Percentiles rank a stretch among this genome's conserved stretches.
These are phyloP conservation scores for Chytriomyces confervae DNA, from an alignment of 192 early-diverging fungal genomes.

Conservation along the genomic window DNA sequence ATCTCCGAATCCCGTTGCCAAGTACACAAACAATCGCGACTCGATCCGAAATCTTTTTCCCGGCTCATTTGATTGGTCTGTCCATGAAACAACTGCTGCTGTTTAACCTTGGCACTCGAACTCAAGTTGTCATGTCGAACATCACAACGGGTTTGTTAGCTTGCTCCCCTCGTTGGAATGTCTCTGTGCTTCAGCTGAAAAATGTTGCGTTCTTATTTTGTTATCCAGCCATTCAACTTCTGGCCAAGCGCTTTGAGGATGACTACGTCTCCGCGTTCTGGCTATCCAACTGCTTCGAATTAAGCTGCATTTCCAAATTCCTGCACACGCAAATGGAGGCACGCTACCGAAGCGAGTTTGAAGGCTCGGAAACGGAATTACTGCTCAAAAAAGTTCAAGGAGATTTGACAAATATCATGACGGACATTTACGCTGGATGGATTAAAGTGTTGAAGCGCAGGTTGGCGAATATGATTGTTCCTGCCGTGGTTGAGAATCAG, in stretches of 20 bases:
- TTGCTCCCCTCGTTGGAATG: background rate
- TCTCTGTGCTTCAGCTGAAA: background rate
- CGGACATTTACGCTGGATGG: conserved; percentile 97
- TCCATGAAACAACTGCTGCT: conserved; percentile 85
- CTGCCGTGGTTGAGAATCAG: conserved; percentile 95
- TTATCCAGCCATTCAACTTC: conserved; percentile 27
- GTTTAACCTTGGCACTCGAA: conserved; percentile 79
- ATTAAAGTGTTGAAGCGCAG: conserved; percentile 96
- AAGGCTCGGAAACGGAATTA: conserved; percentile 64
- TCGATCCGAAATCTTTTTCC: conserved; percentile 91
- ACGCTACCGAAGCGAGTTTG: conserved; percentile 48
- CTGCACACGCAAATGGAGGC: conserved; percentile 35
- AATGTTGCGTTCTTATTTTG: conserved; percentile 13
- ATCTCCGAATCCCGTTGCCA: conserved; percentile 88
- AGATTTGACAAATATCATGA: conserved; percentile 88
- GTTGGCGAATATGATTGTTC: conserved; percentile 91
- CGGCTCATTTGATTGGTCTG: conserved; percentile 89
- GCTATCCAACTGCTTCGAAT: conserved; percentile 97
- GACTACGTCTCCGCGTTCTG: conserved; percentile 93
- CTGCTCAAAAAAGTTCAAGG: conserved; percentile 83
- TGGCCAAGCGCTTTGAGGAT: conserved; percentile 67
- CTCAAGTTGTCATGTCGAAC: conserved; percentile 82
- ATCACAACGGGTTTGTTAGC: conserved; percentile 67
- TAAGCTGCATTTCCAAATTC: conserved; percentile 83
- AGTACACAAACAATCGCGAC: conserved; percentile 76